These are phyloP conservation scores for Posidonia oceanica DNA, from an alignment of 116 monocot genomes.

Conservation along the genomic window DNA sequence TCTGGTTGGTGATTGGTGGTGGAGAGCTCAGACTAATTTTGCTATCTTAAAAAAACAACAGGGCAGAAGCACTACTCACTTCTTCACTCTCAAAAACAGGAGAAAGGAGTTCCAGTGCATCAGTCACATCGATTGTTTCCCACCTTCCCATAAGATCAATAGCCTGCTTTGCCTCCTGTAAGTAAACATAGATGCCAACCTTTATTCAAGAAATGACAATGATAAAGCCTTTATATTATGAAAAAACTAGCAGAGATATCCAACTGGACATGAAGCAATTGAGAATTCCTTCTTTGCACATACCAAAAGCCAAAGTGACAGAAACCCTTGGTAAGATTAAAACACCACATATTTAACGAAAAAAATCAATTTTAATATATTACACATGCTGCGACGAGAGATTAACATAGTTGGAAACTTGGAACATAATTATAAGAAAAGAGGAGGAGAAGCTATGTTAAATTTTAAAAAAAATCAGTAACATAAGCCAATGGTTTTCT, in stretches of 20 bases:
- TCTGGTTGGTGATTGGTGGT: too few relatives aligned
- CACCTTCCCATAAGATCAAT: slow-evolving; percentile 90
- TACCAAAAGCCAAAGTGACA: background rate
- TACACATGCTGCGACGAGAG: too few relatives aligned
- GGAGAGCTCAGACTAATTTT: too few relatives aligned
- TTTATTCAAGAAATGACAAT: too few relatives aligned
- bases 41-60: too few relatives aligned
- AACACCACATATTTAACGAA: background rate
- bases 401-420: too few relatives aligned
- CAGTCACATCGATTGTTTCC: slow-evolving; percentile 88
- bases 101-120: slow-evolving; percentile 88
- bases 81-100: slow-evolving; percentile 93
- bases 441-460: too few relatives aligned
- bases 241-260: background rate
- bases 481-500: too few relatives aligned
- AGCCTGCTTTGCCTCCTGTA: slow-evolving; percentile 96
- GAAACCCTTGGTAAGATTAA: slow-evolving; percentile 13
- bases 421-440: too few relatives aligned
- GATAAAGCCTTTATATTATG: background rate
- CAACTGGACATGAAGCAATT: background rate
- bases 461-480: too few relatives aligned
- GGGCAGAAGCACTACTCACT: slow-evolving; percentile 21
- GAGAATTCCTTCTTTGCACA: background rate
- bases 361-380: too few relatives aligned
- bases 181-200: background rate